Base-by-base conservation (phyloP, 2,329 filamentous ascomycete species). In the Fusarium devonianum region DNA sequence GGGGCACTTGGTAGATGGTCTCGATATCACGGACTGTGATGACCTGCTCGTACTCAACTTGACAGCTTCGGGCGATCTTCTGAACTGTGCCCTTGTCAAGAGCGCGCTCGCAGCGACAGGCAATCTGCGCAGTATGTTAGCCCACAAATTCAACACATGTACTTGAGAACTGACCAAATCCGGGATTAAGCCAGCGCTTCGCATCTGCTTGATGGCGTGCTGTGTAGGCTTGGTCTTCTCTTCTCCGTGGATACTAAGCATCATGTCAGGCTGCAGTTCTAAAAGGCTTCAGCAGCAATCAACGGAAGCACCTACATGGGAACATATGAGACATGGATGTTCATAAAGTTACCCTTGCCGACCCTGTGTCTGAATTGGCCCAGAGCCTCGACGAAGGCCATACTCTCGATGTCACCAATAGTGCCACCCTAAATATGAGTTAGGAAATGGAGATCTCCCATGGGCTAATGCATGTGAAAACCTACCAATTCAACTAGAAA, bases 141-240 rank as follows among this genome's bases (percentile, higher is more conserved):
- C 13, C 4, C 17, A 17, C 12, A 7, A n/a, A 6, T 16, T 26
- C 4, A 16, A 23, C 21, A 21, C 13, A 23, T 13, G n/a, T 3
- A 17, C 4, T 5, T 4, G 3, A 4, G n/a, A 11, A 64, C 74
- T 48, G 73, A 88, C 85, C 69, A 94, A 67, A 63, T 89, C 86
- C 2, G 86, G 87, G 48, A 79, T 82, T 37, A 90, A 73, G 68
- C 92, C 92, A 57, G 89, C 87, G 67, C 89, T 92, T 55, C 92
- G 87, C 55, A 92, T 86, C 62, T 88, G 84, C 68, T 87, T 88
- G 66, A 97, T 90, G 17, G 92, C 90, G 66, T 90, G 85, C 72
- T 99, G 93, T 0, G 93, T 97, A 0, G 93, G 93, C 76, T 97
- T 97, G 7, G 92, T 97, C 83, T 97, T 97, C 73, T 96, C 86